Evolutionary conservation across 768 basidiomycete genomes (phyloP).

Genomic region (Chalciporus piperatus): DNA sequence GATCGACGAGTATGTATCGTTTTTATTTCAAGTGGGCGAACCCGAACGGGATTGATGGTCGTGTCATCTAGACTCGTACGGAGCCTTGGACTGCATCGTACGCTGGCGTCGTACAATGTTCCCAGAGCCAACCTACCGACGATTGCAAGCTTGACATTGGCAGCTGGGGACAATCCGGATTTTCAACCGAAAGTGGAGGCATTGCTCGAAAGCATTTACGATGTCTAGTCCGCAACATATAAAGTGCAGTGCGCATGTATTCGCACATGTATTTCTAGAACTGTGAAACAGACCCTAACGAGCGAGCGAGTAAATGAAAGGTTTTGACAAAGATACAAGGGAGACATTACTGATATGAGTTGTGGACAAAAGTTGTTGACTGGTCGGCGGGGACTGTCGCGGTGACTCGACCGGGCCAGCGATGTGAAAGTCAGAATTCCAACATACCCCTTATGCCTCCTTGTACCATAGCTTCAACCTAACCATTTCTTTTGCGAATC

Average conservation of each 20-base stretch:
- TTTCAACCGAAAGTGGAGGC: constrained; percentile 41
- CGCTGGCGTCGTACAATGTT: constrained; percentile 60
- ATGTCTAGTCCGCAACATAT: background rate
- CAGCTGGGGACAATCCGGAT: constrained; percentile 34
- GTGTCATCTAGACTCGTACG: constrained; percentile 49
- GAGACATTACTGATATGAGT: too few species aligned
- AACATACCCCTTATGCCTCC: constrained; percentile 5
- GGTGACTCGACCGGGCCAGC: constrained; percentile 1
- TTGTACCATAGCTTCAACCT: constrained; percentile 6
- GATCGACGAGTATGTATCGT: constrained; percentile 49
- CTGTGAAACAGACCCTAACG: too few species aligned
- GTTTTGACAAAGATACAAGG: too few species aligned
- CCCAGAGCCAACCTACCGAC: constrained; percentile 51
- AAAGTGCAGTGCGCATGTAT: background rate
- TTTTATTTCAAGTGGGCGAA: background rate
- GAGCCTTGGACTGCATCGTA: constrained; percentile 55
- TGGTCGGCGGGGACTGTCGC: background rate
- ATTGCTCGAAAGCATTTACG: constrained; percentile 48
- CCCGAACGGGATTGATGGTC: constrained; percentile 6
- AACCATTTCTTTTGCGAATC: background rate
- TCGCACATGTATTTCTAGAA: too few species aligned
- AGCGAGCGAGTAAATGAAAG: too few species aligned
- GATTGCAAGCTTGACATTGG: constrained; percentile 41
- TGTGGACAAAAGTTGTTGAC: too few species aligned
- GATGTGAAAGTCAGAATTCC: background rate